Percentiles rank a stretch among this genome's conserved stretches.
phyloP scores from a whole-genome alignment of 2,329 filamentous ascomycete genomes.

The Fusarium denticulatum region DNA sequence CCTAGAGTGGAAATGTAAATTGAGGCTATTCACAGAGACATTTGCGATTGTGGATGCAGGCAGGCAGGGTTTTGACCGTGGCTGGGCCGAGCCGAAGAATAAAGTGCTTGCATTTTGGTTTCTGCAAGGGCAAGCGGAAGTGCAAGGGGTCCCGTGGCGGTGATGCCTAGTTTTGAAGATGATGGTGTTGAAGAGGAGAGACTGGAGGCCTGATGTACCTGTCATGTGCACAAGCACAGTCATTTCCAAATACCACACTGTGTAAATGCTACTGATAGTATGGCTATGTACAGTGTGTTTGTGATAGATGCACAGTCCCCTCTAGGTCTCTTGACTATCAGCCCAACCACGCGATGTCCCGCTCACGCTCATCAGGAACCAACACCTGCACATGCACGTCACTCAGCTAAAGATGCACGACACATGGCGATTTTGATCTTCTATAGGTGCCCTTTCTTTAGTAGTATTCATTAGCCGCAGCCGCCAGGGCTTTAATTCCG shows the following conservation, averaged over 20 bases:
- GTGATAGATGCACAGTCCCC: neutral
- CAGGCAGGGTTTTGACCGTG: neutral
- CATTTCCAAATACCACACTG: fast-evolving
- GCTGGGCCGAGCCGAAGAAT: constrained; percentile 19
- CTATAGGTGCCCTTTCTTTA: constrained; percentile 18
- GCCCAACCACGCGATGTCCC: constrained; percentile 31
- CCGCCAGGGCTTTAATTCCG: neutral
- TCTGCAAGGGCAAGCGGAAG: constrained; percentile 18
- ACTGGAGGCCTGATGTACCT: constrained; percentile 22
- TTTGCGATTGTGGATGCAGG: neutral
- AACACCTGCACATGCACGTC: constrained; percentile 36
- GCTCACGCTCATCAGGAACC: constrained; percentile 33
- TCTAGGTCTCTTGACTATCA: constrained; percentile 36
- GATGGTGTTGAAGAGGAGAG: constrained; percentile 23
- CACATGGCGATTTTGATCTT: constrained; percentile 15
- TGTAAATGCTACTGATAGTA: fast-evolving
- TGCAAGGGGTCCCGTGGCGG: constrained; percentile 38
- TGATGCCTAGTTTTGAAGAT: constrained; percentile 22
- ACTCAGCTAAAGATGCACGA: constrained; percentile 36
- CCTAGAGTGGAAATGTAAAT: neutral
- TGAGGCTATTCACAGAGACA: constrained; percentile 20
- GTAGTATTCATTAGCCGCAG: constrained; percentile 14
- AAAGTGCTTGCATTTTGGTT: constrained; percentile 15
- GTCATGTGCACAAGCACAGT: constrained; percentile 21
- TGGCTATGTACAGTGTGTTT: neutral